Percentiles rank a stretch among this genome's conserved stretches.
Conservation (phyloP, 2,329 filamentous ascomycete species). For the Trichoderma sp. region DNA sequence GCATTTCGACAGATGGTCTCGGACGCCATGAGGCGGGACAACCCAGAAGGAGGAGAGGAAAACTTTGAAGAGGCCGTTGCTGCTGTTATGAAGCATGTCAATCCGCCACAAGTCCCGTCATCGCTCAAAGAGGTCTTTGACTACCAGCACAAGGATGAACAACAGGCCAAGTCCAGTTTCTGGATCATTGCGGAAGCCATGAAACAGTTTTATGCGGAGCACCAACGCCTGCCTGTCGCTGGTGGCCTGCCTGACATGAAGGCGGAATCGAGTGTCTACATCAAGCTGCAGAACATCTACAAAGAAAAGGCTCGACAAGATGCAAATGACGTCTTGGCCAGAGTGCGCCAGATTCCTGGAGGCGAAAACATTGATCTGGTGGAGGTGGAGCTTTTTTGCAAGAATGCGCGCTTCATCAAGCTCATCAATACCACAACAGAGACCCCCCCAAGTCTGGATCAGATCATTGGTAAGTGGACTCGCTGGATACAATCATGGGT, state of each 20-base stretch:
- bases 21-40: constrained; percentile 68
- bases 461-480: constrained; percentile 52
- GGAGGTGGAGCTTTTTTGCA: constrained; percentile 91
- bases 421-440: constrained; percentile 65
- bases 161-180: constrained; percentile 60
- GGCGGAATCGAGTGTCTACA: constrained; percentile 85
- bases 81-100: constrained; percentile 86
- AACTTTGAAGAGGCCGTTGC: constrained; percentile 93
- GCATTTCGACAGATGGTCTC: constrained; percentile 75
- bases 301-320: constrained; percentile 84
- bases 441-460: constrained; percentile 51
- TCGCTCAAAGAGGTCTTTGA: constrained; percentile 78
- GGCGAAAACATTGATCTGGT: constrained; percentile 62
- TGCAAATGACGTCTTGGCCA: constrained; percentile 69
- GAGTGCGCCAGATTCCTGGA: constrained; percentile 56
- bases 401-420: constrained; percentile 90
- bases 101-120: constrained; percentile 65
- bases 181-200: constrained; percentile 88
- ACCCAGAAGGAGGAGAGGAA: constrained; percentile 85
- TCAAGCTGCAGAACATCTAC: constrained; percentile 89
- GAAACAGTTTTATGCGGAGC: constrained; percentile 71
- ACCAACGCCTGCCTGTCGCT: constrained; percentile 76
- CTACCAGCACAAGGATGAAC: constrained; percentile 48
- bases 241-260: constrained; percentile 97
- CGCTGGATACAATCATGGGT: constrained; percentile 36